Evolutionary conservation across 169 alveolate species (phyloP).

Genomic region (Plasmodium gonderi): DNA sequence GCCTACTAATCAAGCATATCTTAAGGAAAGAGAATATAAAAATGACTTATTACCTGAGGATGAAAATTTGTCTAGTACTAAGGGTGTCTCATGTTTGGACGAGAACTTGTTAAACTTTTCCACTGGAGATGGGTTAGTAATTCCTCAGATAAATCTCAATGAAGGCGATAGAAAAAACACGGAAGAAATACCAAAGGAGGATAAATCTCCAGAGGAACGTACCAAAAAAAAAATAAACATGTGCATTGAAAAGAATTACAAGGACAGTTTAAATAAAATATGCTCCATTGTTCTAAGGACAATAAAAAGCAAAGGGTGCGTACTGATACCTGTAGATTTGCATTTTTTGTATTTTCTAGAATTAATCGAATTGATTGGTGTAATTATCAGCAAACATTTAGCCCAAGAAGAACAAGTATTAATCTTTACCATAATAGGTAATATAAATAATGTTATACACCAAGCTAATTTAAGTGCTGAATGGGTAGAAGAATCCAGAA

Average conservation of each 20-base stretch:
- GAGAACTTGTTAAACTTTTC: too few relatives aligned
- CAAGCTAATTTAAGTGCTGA: conserved; percentile 66
- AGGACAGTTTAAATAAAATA: conserved; percentile 53
- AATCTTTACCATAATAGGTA: conserved; percentile 28
- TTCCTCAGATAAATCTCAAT: not conserved
- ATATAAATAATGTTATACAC: conserved; percentile 39
- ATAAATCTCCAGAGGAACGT: not conserved
- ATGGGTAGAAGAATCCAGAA: conserved; percentile 74
- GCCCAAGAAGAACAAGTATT: conserved; percentile 63
- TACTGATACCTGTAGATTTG: conserved; percentile 58
- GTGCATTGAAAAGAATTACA: conserved; percentile 34
- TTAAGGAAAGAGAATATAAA: not conserved
- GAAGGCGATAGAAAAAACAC: not conserved
- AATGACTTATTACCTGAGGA: too few relatives aligned
- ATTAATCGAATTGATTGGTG: conserved; percentile 61
- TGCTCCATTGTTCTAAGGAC: conserved; percentile 57
- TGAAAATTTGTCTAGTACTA: too few relatives aligned
- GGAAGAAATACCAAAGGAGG: not conserved
- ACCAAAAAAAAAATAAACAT: conserved; percentile 11
- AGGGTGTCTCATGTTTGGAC: too few relatives aligned
- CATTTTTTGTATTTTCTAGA: conserved; percentile 50
- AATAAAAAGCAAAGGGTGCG: conserved; percentile 67
- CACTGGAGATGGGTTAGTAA: too few relatives aligned
- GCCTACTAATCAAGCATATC: not conserved
- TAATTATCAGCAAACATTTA: conserved; percentile 51